phyloP scores from a whole-genome alignment of 2,329 filamentous ascomycete genomes.

The Cercospora canescens region DNA sequence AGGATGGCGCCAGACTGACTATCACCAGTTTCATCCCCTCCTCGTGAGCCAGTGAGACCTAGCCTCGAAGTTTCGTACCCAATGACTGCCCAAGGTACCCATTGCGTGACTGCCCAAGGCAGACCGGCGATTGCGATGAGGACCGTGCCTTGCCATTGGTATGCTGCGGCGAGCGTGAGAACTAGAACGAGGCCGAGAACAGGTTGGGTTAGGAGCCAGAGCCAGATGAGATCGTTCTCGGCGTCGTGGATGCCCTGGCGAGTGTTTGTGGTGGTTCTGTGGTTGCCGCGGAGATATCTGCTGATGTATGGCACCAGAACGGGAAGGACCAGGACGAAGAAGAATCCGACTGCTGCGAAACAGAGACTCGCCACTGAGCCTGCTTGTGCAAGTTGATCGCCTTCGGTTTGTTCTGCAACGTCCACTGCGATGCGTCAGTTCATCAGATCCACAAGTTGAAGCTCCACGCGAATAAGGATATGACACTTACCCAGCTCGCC shows the following conservation, averaged over 20 bases:
- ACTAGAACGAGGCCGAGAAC: slow-evolving; percentile 21
- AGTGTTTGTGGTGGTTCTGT: neutral
- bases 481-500: slow-evolving; percentile 23
- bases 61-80: slow-evolving; percentile 21
- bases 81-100: slow-evolving; percentile 23
- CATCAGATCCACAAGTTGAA: neutral
- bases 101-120: slow-evolving; percentile 25
- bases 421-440: slow-evolving; percentile 4
- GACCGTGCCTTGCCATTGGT: slow-evolving; percentile 26
- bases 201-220: slow-evolving; percentile 23
- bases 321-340: slow-evolving; percentile 19
- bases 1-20: slow-evolving; percentile 22
- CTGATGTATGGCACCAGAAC: slow-evolving; percentile 10
- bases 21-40: slow-evolving; percentile 5
- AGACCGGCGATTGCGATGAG: slow-evolving; percentile 21
- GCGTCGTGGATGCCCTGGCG: neutral
- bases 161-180: slow-evolving; percentile 18
- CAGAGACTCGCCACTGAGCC: slow-evolving; percentile 20
- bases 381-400: slow-evolving; percentile 23
- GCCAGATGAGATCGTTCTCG: slow-evolving; percentile 16
- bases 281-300: neutral
- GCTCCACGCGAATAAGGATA: too few relatives aligned
- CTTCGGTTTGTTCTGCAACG: neutral
- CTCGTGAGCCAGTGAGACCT: slow-evolving; percentile 10
- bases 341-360: slow-evolving; percentile 25